Evolutionary conservation across 1,139 yeast species (phyloP), one percentile per base, ranked within the genome.

Genomic region (Lizanozyma gosingica): DNA sequence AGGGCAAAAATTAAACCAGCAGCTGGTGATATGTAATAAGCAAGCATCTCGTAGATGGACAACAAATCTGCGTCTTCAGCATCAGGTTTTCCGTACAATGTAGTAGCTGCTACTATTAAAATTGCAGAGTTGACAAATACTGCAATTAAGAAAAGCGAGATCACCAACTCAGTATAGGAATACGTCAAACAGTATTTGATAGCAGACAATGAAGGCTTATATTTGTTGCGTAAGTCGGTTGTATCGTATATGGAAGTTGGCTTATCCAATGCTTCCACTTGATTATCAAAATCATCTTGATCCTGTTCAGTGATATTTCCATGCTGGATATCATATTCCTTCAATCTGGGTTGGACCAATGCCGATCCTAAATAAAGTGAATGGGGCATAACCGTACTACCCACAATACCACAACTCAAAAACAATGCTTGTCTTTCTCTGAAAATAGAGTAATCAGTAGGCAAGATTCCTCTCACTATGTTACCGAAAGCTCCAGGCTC

Each of bases 331-430:
- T 80, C 87, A 49, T 65, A 80, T 39, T 82, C 87, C 53, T 78
- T 78, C 44, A 80, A 62, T 50, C 94, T 67, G 14, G 90, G 79
- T 52, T 82, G 88, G 3, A 83, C 92, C 40, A 83, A 69, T 4
- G 86, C 85, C 0, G 88, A 80, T 1, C 92, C 92, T 42, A 83
- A 63, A 50, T 76, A 83, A 42, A 83, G 65, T 0, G 88, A 80
- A 53, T 83, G 92, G 2, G 94, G 92, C 94, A 83, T 83, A 4
- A 83, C 90, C 0, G 92, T 83, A 37, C 88, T 84, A 32, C 94
- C 94, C 15, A 83, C 75, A 43, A 83, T 83, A 4, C 87, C 92
- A 55, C 85, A 68, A 47, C 83, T 73, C 44, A 83, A 62, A 51
- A 81, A 83, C 34, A 80, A 60, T 0, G 85, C 85, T 52, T 76